phyloP scores from a whole-genome alignment of 169 alveolate genomes.

The Babesia bovis region DNA sequence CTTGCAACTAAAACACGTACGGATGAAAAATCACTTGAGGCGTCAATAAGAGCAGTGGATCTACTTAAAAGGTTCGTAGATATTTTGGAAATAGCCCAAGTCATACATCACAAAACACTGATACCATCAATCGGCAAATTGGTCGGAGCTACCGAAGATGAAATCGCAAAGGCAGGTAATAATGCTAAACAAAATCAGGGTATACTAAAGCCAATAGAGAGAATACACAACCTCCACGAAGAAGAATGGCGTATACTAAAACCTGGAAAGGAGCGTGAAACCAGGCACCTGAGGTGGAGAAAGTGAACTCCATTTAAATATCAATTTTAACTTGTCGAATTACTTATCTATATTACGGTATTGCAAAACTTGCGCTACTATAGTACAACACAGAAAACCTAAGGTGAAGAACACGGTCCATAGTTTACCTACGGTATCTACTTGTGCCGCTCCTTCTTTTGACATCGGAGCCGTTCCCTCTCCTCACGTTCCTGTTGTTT shows the following conservation, averaged over 20 bases:
- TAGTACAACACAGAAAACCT: too few relatives aligned
- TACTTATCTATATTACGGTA: background rate
- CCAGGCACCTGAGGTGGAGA: conserved; percentile 83
- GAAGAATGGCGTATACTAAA: conserved; percentile 81
- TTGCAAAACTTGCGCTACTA: too few relatives aligned
- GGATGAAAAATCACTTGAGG: conserved; percentile 45
- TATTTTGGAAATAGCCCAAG: conserved; percentile 52
- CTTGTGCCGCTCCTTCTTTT: conserved; percentile 29
- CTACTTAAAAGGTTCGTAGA: conserved; percentile 40
- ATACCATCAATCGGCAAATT: conserved; percentile 36
- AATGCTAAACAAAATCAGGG: background rate
- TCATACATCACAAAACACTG: conserved; percentile 37
- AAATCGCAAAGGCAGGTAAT: background rate
- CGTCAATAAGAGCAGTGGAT: conserved; percentile 39
- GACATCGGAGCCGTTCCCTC: conserved; percentile 28
- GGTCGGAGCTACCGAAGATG: background rate
- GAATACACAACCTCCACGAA: conserved; percentile 52
- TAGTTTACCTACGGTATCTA: background rate
- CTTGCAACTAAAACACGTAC: conserved; percentile 22
- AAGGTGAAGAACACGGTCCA: background rate
- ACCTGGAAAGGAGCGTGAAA: conserved; percentile 82
- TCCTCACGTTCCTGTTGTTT: conserved; percentile 34
- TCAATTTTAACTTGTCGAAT: background rate
- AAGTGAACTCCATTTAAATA: conserved; percentile 3
- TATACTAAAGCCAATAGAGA: conserved; percentile 12